Percentiles rank a stretch among this genome's conserved stretches.
Conservation (phyloP, 2,329 filamentous ascomycete species). For the Colletotrichum simmondsii region DNA sequence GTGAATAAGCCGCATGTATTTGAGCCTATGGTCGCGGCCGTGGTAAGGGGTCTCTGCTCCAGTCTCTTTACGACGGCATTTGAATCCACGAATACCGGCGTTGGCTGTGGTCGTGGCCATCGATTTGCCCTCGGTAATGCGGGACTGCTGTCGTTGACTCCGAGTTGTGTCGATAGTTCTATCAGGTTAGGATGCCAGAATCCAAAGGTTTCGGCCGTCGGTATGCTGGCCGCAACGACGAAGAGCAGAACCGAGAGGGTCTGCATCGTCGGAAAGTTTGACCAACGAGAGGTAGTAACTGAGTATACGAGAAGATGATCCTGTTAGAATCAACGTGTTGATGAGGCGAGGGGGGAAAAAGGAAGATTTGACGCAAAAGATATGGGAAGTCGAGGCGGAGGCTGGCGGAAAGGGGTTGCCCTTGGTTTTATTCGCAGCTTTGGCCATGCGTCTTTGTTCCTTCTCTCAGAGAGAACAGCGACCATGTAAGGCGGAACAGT, state of each 20-base stretch:
- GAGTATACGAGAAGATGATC: background rate
- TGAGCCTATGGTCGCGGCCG: conserved; percentile 55
- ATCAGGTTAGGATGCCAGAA: background rate
- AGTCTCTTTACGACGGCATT: background rate
- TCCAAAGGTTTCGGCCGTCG: background rate
- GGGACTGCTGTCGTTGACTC: background rate
- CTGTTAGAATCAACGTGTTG: background rate
- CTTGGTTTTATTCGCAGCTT: background rate
- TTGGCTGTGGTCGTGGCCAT: background rate
- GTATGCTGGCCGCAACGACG: background rate
- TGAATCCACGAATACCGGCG: background rate
- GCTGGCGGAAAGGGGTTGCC: background rate
- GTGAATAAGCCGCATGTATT: conserved; percentile 59
- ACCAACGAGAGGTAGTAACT: background rate
- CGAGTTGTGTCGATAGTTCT: background rate
- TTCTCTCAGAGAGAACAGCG: background rate
- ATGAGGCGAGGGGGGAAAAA: background rate
- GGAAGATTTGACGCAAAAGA: background rate
- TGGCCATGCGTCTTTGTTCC: background rate
- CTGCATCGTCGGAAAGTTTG: background rate
- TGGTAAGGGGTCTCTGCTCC: background rate
- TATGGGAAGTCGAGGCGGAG: background rate
- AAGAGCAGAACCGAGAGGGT: background rate
- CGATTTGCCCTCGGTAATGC: background rate
- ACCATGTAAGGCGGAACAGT: no score